Base-by-base conservation (phyloP, 1,284 basidiomycete species). In the Sphaerobolus stellatus region DNA sequence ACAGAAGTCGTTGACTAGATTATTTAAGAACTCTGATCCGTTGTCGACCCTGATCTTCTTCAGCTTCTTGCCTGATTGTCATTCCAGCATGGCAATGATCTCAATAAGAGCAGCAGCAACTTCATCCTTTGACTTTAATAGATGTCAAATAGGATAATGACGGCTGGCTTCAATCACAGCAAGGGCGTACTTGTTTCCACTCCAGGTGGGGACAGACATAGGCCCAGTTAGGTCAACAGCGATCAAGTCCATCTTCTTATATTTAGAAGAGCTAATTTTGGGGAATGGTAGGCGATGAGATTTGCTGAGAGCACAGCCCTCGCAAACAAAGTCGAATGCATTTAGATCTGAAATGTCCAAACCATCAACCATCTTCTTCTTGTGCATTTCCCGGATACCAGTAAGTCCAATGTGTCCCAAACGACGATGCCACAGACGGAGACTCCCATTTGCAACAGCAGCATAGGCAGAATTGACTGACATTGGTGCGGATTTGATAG, bases 11-110 rank as follows among this genome's bases (percentile, higher is more conserved):
- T 50, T 29, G 18, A 50, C 6, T 24, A 18, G n/a, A 22, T 33
- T 20, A 24, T 33, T 50, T 9, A 50, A 40, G 13, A 50, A 34
- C 41, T 64, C 66, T 13, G 22, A 25, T 25, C 58, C 65, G 34
- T 50, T 57, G 41, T 63, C 61, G 9, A 54, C 48, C 2, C 60
- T 20, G 3, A 67, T 44, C 1, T 24, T 6, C 34, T 59, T 64
- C 3, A 69, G 30, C 16, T 55, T 59, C 33, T 55, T 59, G 3
- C 64, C 62, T 0, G 62, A 67, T 41, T 65, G 60, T 1, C 53
- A 31, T 48, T 69, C 65, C 1, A 52, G 40, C 40, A 55, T 49
- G 1, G 47, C 52, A 11, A 38, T 38, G 22, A 38, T 41, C 22
- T 33, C 29, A 3, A 9, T n/a, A 5, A 34, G 31, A n/a, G 30